Evolutionary conservation across 768 basidiomycete species (phyloP).

Genomic region (Trametes coccinea): DNA sequence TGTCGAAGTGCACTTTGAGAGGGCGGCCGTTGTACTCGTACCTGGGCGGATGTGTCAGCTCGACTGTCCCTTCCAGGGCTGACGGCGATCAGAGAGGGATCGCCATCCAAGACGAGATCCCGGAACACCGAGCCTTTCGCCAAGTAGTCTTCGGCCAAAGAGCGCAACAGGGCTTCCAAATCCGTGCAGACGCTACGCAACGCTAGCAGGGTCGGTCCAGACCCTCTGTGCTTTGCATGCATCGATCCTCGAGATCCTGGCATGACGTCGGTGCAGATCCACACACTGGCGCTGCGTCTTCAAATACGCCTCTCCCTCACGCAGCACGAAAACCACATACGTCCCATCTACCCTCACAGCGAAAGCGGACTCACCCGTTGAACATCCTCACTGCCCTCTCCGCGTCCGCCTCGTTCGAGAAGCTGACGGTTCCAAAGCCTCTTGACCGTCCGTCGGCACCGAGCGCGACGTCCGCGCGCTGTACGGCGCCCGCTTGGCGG

Average conservation of each 20-base stretch:
- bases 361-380: constrained; percentile 67
- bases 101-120: background rate
- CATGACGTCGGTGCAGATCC: too few relatives aligned
- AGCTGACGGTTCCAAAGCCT: constrained; percentile 92
- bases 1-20: constrained; percentile 92
- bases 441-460: constrained; percentile 83
- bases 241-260: background rate
- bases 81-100: too few relatives aligned
- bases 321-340: background rate
- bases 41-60: constrained; percentile 40
- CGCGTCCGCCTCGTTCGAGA: constrained; percentile 80
- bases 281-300: background rate
- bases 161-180: background rate
- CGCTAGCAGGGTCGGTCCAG: background rate
- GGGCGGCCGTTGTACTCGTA: constrained; percentile 86
- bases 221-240: background rate
- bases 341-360: background rate
- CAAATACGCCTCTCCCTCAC: too few relatives aligned
- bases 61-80: too few relatives aligned
- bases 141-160: background rate
- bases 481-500: constrained; percentile 84
- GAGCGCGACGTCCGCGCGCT: constrained; percentile 88
- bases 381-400: constrained; percentile 84
- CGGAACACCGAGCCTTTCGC: background rate
- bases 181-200: background rate